These are phyloP conservation scores for Penicillium sp. DNA, from an alignment of 2,329 filamentous ascomycete genomes.

Conservation along the genomic window DNA sequence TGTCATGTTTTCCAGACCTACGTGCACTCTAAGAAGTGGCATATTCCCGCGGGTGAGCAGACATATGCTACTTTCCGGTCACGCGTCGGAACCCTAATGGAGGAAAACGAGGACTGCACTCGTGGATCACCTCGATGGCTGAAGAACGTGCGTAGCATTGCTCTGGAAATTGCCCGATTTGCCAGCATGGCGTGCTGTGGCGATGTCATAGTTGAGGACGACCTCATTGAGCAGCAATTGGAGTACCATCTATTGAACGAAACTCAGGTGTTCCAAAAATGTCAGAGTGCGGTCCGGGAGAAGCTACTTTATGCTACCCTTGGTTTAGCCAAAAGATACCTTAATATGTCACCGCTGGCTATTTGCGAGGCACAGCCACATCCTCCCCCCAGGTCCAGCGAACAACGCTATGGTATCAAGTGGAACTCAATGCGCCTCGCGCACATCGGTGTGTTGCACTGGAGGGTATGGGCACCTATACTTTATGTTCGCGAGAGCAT, in stretches of 20 bases:
- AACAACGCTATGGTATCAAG: constrained; percentile 42
- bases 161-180: constrained; percentile 49
- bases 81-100: constrained; percentile 46
- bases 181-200: constrained; percentile 39
- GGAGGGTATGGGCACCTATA: constrained; percentile 83
- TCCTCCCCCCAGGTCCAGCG: constrained; percentile 26
- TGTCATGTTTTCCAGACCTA: constrained; percentile 54
- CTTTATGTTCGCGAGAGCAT: constrained; percentile 61
- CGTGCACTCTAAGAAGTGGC: constrained; percentile 37
- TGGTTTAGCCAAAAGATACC: constrained; percentile 41
- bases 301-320: constrained; percentile 40
- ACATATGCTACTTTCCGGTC: constrained; percentile 43
- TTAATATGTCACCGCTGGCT: constrained; percentile 47
- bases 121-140: constrained; percentile 36
- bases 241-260: constrained; percentile 42
- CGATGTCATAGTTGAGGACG: constrained; percentile 36
- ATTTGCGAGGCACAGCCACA: constrained; percentile 50
- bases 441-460: constrained; percentile 84
- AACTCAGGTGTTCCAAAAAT: constrained; percentile 38
- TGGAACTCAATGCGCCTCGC: constrained; percentile 75
- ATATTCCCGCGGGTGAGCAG: constrained; percentile 35
- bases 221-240: constrained; percentile 39
- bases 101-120: constrained; percentile 35
- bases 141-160: constrained; percentile 43
- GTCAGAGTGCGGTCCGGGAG: constrained; percentile 39